Conservation (phyloP, 768 basidiomycete species). For the Tremella fuciformis region DNA sequence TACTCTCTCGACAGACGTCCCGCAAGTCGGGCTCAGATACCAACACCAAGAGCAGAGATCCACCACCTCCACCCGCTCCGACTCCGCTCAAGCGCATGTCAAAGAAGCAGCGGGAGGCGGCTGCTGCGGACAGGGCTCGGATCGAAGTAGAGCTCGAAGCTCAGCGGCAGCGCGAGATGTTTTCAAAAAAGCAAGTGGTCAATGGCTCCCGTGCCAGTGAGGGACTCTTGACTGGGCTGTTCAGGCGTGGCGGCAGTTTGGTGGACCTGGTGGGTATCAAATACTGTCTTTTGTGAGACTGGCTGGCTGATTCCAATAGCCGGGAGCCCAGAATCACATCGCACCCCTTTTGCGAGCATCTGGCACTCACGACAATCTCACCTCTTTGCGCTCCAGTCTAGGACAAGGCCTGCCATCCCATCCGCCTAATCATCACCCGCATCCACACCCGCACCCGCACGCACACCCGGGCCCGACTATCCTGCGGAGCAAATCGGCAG, state of each 20-base stretch:
- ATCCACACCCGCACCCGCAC: too few species aligned
- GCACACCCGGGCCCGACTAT: slow-evolving; percentile 35
- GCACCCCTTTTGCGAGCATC: slow-evolving; percentile 21
- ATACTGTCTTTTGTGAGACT: neutral
- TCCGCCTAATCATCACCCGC: neutral
- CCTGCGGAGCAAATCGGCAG: slow-evolving; percentile 47
- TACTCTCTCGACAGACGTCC: neutral
- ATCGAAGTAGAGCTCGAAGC: slow-evolving; percentile 47
- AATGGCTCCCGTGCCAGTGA: slow-evolving; percentile 17
- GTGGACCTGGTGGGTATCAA: slow-evolving; percentile 43
- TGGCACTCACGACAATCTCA: slow-evolving; percentile 31
- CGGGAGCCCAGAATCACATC: slow-evolving; percentile 14
- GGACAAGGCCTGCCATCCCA: neutral
- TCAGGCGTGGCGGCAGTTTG: slow-evolving; percentile 50
- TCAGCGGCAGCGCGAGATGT: slow-evolving; percentile 49
- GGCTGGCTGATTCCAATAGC: slow-evolving; percentile 14
- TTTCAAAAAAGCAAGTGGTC: slow-evolving; percentile 50
- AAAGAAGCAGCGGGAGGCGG: slow-evolving; percentile 31
- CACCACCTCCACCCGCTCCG: slow-evolving; percentile 39
- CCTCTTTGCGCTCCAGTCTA: slow-evolving; percentile 25
- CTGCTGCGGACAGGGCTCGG: slow-evolving; percentile 32
- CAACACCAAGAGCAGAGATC: neutral
- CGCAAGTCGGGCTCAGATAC: slow-evolving; percentile 1
- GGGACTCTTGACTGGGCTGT: slow-evolving; percentile 41
- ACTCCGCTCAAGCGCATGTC: slow-evolving; percentile 41